Percentiles rank a stretch among this genome's conserved stretches.
phyloP scores from a whole-genome alignment of 441 rosid genomes.

The Gossypium davidsonii region DNA sequence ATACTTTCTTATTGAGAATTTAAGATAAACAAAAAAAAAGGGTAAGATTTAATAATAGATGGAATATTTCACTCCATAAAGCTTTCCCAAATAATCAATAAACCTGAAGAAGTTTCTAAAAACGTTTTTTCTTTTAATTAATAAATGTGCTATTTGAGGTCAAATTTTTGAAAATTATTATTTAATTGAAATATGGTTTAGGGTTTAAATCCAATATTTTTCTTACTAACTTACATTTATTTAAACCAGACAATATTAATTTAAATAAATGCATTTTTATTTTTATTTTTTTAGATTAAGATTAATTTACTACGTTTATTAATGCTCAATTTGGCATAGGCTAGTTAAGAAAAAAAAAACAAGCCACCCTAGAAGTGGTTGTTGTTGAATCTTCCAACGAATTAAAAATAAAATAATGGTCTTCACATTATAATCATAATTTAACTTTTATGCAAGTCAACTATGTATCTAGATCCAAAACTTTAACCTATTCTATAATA shows the following conservation, averaged over 20 bases:
- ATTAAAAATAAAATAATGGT: not conserved
- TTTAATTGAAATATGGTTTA: not conserved
- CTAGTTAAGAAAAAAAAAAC: not conserved
- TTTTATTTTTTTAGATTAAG: too few species aligned
- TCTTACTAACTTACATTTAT: not conserved
- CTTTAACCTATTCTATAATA: not conserved
- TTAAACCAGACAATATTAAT: not conserved
- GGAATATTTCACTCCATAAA: not conserved
- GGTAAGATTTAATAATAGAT: not conserved
- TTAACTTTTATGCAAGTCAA: not conserved
- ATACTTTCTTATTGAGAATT: too few species aligned
- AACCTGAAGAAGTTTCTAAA: not conserved
- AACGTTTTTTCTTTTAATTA: too few species aligned
- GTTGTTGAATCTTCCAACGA: not conserved
- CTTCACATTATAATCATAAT: not conserved
- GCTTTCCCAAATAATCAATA: not conserved
- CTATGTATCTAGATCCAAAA: not conserved
- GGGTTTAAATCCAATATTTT: not conserved
- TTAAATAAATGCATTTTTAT: too few species aligned
- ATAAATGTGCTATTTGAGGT: too few species aligned
- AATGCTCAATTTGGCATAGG: not conserved
- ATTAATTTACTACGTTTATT: too few species aligned
- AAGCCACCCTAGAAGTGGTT: not conserved
- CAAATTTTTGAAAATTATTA: not conserved
- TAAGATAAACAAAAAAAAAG: too few species aligned